Evolutionary conservation across 2,329 filamentous ascomycete species (phyloP).

Genomic region (Zasmidium citrigriseum): DNA sequence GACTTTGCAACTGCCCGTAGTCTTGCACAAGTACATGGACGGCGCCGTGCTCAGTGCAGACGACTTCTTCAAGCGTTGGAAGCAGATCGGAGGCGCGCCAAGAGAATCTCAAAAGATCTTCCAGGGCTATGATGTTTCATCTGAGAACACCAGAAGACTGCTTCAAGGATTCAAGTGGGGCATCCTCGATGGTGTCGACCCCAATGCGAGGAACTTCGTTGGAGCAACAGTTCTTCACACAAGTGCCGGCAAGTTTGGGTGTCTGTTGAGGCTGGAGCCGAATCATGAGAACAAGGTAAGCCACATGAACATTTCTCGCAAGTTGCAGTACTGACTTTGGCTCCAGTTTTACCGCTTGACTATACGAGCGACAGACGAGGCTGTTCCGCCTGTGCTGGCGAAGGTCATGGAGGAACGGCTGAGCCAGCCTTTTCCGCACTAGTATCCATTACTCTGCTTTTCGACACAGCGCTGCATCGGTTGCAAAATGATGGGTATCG

Average conservation of each 20-base stretch:
- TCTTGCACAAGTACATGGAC: conserved; percentile 96
- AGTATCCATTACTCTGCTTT: neutral
- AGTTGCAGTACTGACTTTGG: conserved; percentile 14
- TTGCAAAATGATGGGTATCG: neutral
- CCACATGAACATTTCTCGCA: neutral
- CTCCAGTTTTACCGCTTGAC: conserved; percentile 90
- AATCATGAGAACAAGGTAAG: conserved; percentile 89
- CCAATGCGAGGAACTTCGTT: conserved; percentile 90
- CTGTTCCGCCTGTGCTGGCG: conserved; percentile 75
- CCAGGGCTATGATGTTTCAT: conserved; percentile 65
- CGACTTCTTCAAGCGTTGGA: conserved; percentile 99
- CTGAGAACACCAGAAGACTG: conserved; percentile 68
- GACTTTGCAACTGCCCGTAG: conserved; percentile 84
- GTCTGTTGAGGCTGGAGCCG: conserved; percentile 88
- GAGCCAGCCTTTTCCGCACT: conserved; percentile 45
- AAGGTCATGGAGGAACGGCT: conserved; percentile 87
- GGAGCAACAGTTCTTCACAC: conserved; percentile 86
- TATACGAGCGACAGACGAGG: conserved; percentile 89
- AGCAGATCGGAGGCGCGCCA: conserved; percentile 88
- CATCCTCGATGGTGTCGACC: conserved; percentile 80
- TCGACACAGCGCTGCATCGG: neutral
- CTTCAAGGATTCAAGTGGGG: conserved; percentile 90
- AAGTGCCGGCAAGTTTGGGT: conserved; percentile 88
- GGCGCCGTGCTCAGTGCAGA: conserved; percentile 81
- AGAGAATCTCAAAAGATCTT: conserved; percentile 90